Base-by-base conservation (phyloP, 2,329 filamentous ascomycete species). In the Aspergillus neoniger region DNA sequence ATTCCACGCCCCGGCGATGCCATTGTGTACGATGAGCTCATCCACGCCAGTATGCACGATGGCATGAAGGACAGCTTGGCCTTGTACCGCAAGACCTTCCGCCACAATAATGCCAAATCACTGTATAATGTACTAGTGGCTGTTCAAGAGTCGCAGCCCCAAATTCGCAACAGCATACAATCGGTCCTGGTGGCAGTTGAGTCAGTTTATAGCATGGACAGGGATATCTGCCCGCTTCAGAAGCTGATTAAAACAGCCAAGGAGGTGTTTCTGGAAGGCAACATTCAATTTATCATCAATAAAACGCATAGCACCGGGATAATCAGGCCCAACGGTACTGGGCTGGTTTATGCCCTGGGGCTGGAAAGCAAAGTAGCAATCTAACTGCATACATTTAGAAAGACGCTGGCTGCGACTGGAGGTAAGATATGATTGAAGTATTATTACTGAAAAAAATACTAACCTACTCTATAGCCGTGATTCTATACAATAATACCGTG, bases 21-120 rank as follows among this genome's bases (percentile, higher is more conserved):
- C 0, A 77, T 91, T 15, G 72, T 91, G 0, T 86, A 88, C 63
- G 88, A 91, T 62, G 86, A 86, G 68, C 78, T 86, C 25, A 83
- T 91, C 5, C 89, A 91, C 65, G 89, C 88, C 0, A 90, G 86
- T 60, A 85, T 88, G 4, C 88, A 90, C 59, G 88, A 90, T 69
- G 88, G 88, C 0, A 88, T 91, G 85, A 79, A 79, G 32, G 62
- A 85, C 30, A 84, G 83, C 6, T 79, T 85, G 2, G 85, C 83
- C 0, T 69, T 62, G 0, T 44, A 25, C 17, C 70, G 64, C 36
- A 79, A 56, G 74, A 19, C 67, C 19, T 65, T 65, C 14, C 23
- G 17, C 0, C 60, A 62, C 38, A 62, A 62, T 17, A 32, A 60
- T 19, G 21, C 32, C 5, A 14, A 57, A 3, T 54, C 47, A 2